These are phyloP conservation scores for Cordia subcordata DNA, from an alignment of 257 asterid genomes.

Conservation along the genomic window DNA sequence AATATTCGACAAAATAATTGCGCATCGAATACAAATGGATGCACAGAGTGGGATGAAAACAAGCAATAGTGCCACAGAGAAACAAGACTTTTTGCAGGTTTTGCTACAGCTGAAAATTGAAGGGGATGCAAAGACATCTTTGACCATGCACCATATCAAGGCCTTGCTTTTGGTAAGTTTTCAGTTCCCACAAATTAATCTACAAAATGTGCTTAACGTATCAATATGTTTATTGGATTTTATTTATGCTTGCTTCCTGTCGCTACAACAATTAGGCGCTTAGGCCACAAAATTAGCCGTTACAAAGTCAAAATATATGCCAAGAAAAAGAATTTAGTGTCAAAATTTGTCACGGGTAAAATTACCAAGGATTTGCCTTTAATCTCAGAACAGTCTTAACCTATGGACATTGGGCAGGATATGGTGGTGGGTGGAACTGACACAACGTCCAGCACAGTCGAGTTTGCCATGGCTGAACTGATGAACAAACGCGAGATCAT, in stretches of 20 bases:
- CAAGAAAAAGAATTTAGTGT: no score
- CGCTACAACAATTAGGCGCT: no score
- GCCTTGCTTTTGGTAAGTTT: constrained; percentile 28
- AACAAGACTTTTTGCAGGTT: constrained; percentile 22
- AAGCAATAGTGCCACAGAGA: background rate
- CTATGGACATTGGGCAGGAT: constrained; percentile 16
- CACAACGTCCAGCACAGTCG: constrained; percentile 26
- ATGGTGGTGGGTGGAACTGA: constrained; percentile 34
- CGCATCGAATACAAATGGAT: background rate
- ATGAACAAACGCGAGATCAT: constrained; percentile 18
- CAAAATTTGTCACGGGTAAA: no score
- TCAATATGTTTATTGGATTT: no score
- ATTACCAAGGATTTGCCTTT: no score
- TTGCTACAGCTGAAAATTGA: constrained; percentile 11
- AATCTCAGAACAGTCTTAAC: no score
- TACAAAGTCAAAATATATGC: no score
- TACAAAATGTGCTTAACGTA: background rate
- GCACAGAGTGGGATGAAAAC: background rate
- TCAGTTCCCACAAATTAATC: background rate
- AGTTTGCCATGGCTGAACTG: constrained; percentile 37
- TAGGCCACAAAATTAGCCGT: no score
- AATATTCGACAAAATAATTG: background rate
- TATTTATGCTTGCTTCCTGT: no score
- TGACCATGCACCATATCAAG: constrained; percentile 22
- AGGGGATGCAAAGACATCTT: constrained; percentile 10